These are phyloP conservation scores for Cyberlindnera misumaiensis DNA, from an alignment of 805 yeast species.

Conservation along the genomic window DNA sequence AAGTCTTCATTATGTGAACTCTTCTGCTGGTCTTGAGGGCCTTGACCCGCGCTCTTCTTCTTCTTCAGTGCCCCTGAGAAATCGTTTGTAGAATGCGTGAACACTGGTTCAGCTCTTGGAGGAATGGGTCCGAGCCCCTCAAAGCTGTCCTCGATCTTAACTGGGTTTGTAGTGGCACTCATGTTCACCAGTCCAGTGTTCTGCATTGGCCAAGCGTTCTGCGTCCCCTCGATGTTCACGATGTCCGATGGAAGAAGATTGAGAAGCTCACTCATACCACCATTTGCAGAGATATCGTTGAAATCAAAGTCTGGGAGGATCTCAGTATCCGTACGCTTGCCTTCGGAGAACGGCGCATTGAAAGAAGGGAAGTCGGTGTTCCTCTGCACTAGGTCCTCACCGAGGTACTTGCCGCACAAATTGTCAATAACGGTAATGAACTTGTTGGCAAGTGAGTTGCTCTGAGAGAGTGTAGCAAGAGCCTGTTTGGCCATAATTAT, in stretches of 20 bases:
- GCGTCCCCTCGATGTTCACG: slow-evolving; percentile 12
- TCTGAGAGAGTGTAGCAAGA: slow-evolving; percentile 30
- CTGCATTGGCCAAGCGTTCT: not conserved
- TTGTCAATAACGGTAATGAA: slow-evolving; percentile 40
- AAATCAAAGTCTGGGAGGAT: slow-evolving; percentile 22
- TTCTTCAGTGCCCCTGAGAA: not conserved
- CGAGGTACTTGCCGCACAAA: slow-evolving; percentile 27
- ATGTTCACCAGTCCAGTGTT: not conserved
- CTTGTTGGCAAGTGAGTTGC: slow-evolving; percentile 39
- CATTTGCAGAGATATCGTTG: slow-evolving; percentile 18
- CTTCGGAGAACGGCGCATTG: not conserved
- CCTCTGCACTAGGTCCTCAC: slow-evolving; percentile 6
- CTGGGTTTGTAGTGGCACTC: slow-evolving; percentile 2
- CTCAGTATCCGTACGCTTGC: slow-evolving; percentile 6
- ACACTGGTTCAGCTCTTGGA: not conserved
- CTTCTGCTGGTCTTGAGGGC: not conserved
- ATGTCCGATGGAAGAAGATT: slow-evolving; percentile 22
- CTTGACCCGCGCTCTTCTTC: not conserved
- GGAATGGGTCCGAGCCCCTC: not conserved
- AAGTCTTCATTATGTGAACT: slow-evolving; percentile 26
- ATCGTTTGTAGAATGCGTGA: slow-evolving; percentile 1
- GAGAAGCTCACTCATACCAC: slow-evolving; percentile 17
- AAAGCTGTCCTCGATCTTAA: slow-evolving; percentile 2
- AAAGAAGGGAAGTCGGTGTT: not conserved
- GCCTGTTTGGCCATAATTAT: slow-evolving; percentile 36